phyloP scores from a whole-genome alignment of 495 filamentous ascomycete species.

The Podospora pseudoanserina region DNA sequence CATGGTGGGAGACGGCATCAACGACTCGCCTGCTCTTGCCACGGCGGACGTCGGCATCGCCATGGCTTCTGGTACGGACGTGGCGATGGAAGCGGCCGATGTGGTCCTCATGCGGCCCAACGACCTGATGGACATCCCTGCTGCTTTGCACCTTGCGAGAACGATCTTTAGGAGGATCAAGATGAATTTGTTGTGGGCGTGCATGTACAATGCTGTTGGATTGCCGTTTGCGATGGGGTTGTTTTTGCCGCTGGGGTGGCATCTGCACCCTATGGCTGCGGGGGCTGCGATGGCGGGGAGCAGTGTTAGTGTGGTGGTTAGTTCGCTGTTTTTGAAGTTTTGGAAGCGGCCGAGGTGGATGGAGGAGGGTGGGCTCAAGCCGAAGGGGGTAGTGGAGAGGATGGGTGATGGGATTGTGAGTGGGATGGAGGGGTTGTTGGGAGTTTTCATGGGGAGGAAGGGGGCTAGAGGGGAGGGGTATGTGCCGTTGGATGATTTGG shows the following conservation, averaged over 20 bases:
- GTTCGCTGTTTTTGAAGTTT: constrained; percentile 76
- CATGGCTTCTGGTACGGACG: constrained; percentile 87
- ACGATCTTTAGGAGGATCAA: constrained; percentile 92
- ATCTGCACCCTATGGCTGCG: constrained; percentile 91
- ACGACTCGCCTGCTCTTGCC: constrained; percentile 93
- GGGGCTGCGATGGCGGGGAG: constrained; percentile 91
- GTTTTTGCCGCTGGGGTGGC: constrained; percentile 82
- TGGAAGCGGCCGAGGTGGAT: constrained; percentile 91
- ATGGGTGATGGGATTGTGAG: constrained; percentile 39
- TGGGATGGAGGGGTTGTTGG: constrained; percentile 36
- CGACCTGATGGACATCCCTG: constrained; percentile 86
- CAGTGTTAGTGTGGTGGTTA: constrained; percentile 84
- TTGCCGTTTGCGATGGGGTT: constrained; percentile 95
- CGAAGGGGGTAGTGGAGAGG: constrained; percentile 44
- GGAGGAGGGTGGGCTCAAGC: constrained; percentile 53
- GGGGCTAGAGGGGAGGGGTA: constrained; percentile 53
- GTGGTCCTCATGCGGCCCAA: constrained; percentile 93
- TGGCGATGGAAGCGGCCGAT: constrained; percentile 96
- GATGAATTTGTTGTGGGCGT: constrained; percentile 87
- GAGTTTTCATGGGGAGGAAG: constrained; percentile 32
- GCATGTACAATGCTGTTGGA: constrained; percentile 86
- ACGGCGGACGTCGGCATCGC: constrained; percentile 92
- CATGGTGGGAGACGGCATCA: constrained; percentile 99
- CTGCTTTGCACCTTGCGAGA: constrained; percentile 74
- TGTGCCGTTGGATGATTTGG: constrained; percentile 50